Conservation (phyloP, 768 basidiomycete genomes). For the Russula foetens region DNA sequence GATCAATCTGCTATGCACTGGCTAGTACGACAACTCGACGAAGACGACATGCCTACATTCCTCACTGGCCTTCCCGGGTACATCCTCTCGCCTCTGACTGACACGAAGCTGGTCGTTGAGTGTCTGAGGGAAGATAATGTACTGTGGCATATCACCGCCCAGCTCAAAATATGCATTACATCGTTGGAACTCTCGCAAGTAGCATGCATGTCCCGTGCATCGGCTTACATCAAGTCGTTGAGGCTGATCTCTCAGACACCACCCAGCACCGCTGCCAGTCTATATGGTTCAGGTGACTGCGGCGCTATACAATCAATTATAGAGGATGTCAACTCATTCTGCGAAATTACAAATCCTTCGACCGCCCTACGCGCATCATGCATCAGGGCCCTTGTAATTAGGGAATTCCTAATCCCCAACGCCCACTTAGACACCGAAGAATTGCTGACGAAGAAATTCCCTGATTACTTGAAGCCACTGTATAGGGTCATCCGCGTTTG, state of each 20-base stretch:
- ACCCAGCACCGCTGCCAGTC: no score
- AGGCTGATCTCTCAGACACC: neutral
- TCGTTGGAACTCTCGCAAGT: neutral
- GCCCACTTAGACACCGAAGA: neutral
- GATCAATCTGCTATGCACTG: constrained; percentile 1
- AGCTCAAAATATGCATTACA: neutral
- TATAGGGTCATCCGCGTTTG: neutral
- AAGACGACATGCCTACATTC: neutral
- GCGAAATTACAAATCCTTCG: neutral
- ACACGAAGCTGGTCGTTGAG: neutral
- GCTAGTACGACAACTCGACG: neutral
- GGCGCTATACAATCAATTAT: neutral
- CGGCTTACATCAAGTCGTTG: neutral
- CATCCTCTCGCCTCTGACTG: neutral
- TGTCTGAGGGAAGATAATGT: neutral
- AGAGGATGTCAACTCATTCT: neutral
- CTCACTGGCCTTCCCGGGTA: neutral
- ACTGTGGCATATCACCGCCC: neutral
- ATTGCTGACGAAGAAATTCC: neutral
- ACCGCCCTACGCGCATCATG: constrained; percentile 2
- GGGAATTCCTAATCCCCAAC: neutral
- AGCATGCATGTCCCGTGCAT: neutral
- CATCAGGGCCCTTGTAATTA: neutral
- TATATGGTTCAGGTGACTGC: neutral
- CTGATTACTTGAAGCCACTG: neutral